phyloP scores from a whole-genome alignment of 1,284 basidiomycete species.

The Tremellales sp. region DNA sequence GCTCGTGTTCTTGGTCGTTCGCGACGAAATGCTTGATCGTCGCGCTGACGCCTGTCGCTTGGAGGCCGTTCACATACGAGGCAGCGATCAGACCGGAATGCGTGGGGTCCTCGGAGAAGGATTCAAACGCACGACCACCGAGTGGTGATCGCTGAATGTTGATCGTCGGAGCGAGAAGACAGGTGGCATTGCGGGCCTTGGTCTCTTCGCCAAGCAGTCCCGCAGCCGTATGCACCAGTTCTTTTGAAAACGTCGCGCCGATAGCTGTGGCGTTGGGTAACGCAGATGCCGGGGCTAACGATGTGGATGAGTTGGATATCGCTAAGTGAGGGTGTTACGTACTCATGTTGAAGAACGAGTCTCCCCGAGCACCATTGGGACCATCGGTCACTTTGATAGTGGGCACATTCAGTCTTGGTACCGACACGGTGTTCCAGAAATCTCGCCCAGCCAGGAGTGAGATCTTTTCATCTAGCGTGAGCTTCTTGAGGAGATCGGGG shows the following conservation, averaged over 20 bases:
- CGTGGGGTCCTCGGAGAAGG: slow-evolving; percentile 74
- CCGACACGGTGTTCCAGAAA: slow-evolving; percentile 62
- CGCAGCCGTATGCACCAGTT: slow-evolving; percentile 62
- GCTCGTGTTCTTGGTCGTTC: slow-evolving; percentile 46
- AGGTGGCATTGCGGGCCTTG: slow-evolving; percentile 64
- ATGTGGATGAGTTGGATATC: slow-evolving; percentile 58
- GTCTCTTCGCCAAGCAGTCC: slow-evolving; percentile 62
- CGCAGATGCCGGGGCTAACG: slow-evolving; percentile 51
- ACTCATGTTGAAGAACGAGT: slow-evolving; percentile 35
- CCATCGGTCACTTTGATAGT: slow-evolving; percentile 41
- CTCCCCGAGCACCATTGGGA: slow-evolving; percentile 33
- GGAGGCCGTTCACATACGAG: slow-evolving; percentile 68
- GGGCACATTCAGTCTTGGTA: slow-evolving; percentile 60
- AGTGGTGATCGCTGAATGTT: slow-evolving; percentile 76
- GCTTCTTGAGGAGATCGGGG: not conserved
- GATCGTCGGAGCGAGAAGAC: slow-evolving; percentile 68
- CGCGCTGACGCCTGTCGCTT: slow-evolving; percentile 64
- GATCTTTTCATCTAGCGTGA: slow-evolving; percentile 58
- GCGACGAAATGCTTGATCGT: slow-evolving; percentile 46
- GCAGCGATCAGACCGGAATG: slow-evolving; percentile 67
- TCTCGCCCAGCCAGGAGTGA: slow-evolving; percentile 57
- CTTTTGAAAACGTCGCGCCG: slow-evolving; percentile 49
- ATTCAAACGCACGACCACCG: slow-evolving; percentile 58
- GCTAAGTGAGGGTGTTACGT: slow-evolving; percentile 5
- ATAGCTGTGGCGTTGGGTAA: slow-evolving; percentile 53